Percentiles rank a stretch among this genome's conserved stretches.
Conservation (phyloP, 106 monocot species). For the Triglochin maritima region DNA sequence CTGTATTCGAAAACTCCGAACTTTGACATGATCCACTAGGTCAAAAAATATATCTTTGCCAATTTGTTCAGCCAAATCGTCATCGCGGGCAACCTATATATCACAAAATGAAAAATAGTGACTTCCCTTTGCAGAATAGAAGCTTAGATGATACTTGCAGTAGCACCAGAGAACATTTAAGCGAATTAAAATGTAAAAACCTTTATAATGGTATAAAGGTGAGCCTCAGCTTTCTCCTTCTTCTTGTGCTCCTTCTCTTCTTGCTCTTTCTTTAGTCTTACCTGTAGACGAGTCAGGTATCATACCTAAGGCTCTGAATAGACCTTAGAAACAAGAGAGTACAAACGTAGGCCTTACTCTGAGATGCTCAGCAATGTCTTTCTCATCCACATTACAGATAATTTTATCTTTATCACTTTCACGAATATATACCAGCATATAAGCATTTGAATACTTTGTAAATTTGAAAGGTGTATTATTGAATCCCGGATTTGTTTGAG, state of each 20-base stretch:
- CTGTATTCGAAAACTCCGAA: constrained; percentile 88
- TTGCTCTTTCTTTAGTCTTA: constrained; percentile 95
- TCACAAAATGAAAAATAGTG: no score
- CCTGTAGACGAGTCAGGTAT: constrained; percentile 20
- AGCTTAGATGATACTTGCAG: background rate
- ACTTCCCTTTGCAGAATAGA: background rate
- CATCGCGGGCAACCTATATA: constrained; percentile 69
- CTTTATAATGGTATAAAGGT: constrained; percentile 98
- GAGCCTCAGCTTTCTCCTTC: constrained; percentile 97
- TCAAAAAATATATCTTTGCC: constrained; percentile 96
- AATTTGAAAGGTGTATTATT: constrained; percentile 93
- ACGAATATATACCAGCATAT: constrained; percentile 98
- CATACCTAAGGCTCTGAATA: background rate
- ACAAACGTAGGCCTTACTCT: constrained; percentile 29
- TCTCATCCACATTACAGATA: constrained; percentile 97
- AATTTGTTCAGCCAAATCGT: constrained; percentile 74
- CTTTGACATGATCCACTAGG: constrained; percentile 97
- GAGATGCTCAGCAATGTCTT: constrained; percentile 94
- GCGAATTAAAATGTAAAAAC: constrained; percentile 12
- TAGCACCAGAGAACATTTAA: background rate
- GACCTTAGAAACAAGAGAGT: background rate
- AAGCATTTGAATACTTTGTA: constrained; percentile 98
- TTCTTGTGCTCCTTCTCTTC: constrained; percentile 98
- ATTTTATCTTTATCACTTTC: constrained; percentile 97
- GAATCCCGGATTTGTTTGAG: constrained; percentile 91